These are phyloP conservation scores for Paxillus involutus DNA, from an alignment of 768 basidiomycete genomes.

Conservation along the genomic window DNA sequence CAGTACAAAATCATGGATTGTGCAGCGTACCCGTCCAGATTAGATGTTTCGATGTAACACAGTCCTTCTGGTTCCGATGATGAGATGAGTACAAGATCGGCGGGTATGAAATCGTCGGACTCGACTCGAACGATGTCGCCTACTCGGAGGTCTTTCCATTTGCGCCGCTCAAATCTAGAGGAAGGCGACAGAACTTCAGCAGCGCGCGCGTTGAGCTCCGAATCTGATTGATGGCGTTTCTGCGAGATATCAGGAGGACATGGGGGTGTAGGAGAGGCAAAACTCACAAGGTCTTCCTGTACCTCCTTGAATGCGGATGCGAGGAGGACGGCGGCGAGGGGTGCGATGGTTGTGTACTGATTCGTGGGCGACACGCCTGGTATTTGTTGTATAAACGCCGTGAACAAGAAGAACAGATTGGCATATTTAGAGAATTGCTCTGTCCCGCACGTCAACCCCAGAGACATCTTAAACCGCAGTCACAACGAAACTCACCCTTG, in stretches of 20 bases:
- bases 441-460: constrained; percentile 31
- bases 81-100: constrained; percentile 84
- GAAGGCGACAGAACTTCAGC: constrained; percentile 72
- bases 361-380: constrained; percentile 98
- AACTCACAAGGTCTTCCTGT: constrained; percentile 78
- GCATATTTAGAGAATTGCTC: constrained; percentile 99
- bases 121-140: constrained; percentile 93
- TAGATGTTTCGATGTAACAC: constrained; percentile 97
- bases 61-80: constrained; percentile 96
- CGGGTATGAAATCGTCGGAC: constrained; percentile 92
- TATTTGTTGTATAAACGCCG: constrained; percentile 95
- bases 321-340: constrained; percentile 82
- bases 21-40: constrained; percentile 83
- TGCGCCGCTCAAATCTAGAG: constrained; percentile 65
- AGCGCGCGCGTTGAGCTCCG: constrained; percentile 82
- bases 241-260: constrained; percentile 29
- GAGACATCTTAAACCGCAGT: background rate
- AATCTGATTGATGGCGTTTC: constrained; percentile 97
- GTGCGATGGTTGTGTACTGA: constrained; percentile 90
- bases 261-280: background rate
- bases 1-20: background rate
- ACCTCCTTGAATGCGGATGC: constrained; percentile 96
- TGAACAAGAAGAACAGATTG: constrained; percentile 98
- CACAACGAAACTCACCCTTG: constrained; percentile 57
- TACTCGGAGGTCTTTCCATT: constrained; percentile 88